Evolutionary conservation across 2,329 filamentous ascomycete genomes (phyloP).

Genomic region (Didymella exigua): DNA sequence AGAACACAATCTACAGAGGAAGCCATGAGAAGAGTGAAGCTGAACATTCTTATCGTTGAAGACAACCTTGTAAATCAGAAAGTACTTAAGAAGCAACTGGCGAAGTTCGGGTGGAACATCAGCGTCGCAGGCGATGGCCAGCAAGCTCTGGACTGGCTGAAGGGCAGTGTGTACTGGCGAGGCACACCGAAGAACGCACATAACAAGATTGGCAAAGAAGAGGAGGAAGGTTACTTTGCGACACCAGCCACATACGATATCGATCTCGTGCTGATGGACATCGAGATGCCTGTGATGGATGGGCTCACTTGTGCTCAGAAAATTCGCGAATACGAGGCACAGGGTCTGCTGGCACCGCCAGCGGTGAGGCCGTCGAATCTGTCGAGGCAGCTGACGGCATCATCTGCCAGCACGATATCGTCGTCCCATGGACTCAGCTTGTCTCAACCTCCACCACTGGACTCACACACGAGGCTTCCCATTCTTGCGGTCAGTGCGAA

Average conservation of each 20-base stretch:
- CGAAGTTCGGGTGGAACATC: conserved; percentile 45
- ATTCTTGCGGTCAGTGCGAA: conserved; percentile 46
- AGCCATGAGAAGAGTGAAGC: conserved; percentile 26
- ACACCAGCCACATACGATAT: conserved; percentile 15
- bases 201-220: background rate
- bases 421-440: background rate
- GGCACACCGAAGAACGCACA: conserved; percentile 1
- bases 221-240: background rate
- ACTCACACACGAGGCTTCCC: conserved; percentile 24
- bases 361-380: background rate
- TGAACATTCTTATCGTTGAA: conserved; percentile 43
- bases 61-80: conserved; percentile 52
- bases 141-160: conserved; percentile 48
- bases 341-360: conserved; percentile 25
- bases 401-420: conserved; percentile 1
- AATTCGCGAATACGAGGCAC: conserved; percentile 37
- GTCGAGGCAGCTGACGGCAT: background rate
- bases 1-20: conserved; percentile 25
- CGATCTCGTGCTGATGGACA: conserved; percentile 42
- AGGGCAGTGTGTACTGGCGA: conserved; percentile 35
- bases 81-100: conserved; percentile 49
- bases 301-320: conserved; percentile 36
- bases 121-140: conserved; percentile 47
- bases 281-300: conserved; percentile 46
- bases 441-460: background rate